A percentile compares a stretch with the other conserved stretches of the same genome.
These are phyloP conservation scores for Pseudocercospora macadamiae DNA, from an alignment of 2,329 filamentous ascomycete genomes.

Conservation along the genomic window DNA sequence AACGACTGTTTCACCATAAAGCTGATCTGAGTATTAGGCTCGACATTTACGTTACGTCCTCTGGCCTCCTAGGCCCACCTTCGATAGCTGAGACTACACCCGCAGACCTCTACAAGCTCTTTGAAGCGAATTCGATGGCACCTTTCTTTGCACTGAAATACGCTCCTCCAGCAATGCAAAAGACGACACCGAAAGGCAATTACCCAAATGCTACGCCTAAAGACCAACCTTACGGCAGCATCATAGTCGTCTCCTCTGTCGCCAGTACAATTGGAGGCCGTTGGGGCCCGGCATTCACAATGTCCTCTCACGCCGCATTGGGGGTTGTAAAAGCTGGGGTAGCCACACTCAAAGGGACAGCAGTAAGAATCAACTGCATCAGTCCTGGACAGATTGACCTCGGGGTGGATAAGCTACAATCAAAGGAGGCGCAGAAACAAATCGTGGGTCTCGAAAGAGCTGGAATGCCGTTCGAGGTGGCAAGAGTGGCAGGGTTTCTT, in stretches of 20 bases:
- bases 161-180: slow-evolving; percentile 65
- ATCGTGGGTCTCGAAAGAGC: slow-evolving; percentile 62
- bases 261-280: slow-evolving; percentile 60
- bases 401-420: slow-evolving; percentile 54
- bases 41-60: slow-evolving; percentile 64
- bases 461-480: slow-evolving; percentile 62
- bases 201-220: slow-evolving; percentile 66
- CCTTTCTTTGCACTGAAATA: slow-evolving; percentile 69
- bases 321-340: slow-evolving; percentile 64
- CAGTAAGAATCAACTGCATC: slow-evolving; percentile 62
- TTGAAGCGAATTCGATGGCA: slow-evolving; percentile 61
- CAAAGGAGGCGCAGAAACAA: slow-evolving; percentile 52
- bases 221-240: slow-evolving; percentile 62
- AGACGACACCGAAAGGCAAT: slow-evolving; percentile 56
- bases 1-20: background rate
- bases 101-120: slow-evolving; percentile 58
- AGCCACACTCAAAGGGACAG: slow-evolving; percentile 60
- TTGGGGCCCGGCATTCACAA: slow-evolving; percentile 65
- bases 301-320: slow-evolving; percentile 62
- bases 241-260: slow-evolving; percentile 63
- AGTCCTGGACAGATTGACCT: slow-evolving; percentile 52
- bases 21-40: slow-evolving; percentile 42
- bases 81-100: slow-evolving; percentile 61
- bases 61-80: slow-evolving; percentile 60
- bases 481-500: slow-evolving; percentile 63